Evolutionary conservation across 169 alveolate species (phyloP), one percentile per base, ranked within the genome.

Genomic region (Eimeria sp.): DNA sequence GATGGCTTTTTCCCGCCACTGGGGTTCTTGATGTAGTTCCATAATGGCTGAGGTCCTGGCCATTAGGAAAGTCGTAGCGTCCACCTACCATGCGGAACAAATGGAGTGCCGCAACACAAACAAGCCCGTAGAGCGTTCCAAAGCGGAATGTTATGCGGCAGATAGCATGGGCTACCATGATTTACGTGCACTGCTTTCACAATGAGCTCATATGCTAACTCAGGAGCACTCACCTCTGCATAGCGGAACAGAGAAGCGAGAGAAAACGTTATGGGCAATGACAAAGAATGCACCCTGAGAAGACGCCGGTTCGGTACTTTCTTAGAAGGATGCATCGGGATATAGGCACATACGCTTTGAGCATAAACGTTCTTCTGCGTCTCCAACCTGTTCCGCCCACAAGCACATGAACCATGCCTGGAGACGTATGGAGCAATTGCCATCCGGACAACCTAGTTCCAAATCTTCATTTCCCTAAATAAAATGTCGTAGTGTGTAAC

Each of bases 261-360:
- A 67, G 96, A 93, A 89, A 93, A 93, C 27, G 96, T 93, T 16
- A 82, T 49, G 45, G 96, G 96, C 61, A 93, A 43, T 34, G 94
- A 93, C n/a, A 93, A 83, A 27, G 96, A 80, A 57, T 93, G 96
- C 45, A 93, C 93, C 57, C 96, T 61, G 76, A 93, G 93, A 43
- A 72, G 87, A 9, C 96, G 92, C 40, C 96, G 96, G n/a, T 80
- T 73, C 63, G 93, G 93, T 22, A 72, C 96, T 16, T 34, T 27
- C n/a, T 67, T 75, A 14, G 89, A 34, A 45, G 96, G 96, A 30
- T 93, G 96, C 87, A 93, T 87, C 72, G 96, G 96, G 14, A 93
- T 93, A 89, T 93, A 93, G 82, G 95, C 93, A 67, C 98, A 97
- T n/a, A 96, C 98, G 88, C 96, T 95, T 80, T 97, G 98, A 25